Percentiles rank a stretch among this genome's conserved stretches.
Evolutionary conservation across 768 basidiomycete species (phyloP).

Genomic region (Lyophyllum semitale): DNA sequence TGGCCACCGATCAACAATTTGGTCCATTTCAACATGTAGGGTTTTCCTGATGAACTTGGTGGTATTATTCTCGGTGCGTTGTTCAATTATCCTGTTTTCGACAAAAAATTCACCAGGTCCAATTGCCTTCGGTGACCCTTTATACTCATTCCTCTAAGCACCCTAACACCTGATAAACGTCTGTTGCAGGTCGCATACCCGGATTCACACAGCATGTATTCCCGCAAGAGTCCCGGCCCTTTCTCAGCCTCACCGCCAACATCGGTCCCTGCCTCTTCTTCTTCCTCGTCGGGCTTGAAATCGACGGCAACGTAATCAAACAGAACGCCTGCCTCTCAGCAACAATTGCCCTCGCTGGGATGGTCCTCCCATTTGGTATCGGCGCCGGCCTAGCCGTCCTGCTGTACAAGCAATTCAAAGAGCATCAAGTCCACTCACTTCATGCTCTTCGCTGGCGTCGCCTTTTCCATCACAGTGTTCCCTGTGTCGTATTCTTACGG

Average conservation of each 20-base stretch:
- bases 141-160: neutral
- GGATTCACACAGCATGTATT: constrained; percentile 88
- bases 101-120: constrained; percentile 36
- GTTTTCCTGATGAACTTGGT: too few species aligned
- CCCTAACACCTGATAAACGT: neutral
- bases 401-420: constrained; percentile 71
- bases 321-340: constrained; percentile 71
- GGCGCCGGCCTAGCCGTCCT: constrained; percentile 68
- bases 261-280: constrained; percentile 88
- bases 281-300: constrained; percentile 92
- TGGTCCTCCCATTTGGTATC: constrained; percentile 85
- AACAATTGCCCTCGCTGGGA: constrained; percentile 79
- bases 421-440: constrained; percentile 82
- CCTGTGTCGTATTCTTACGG: constrained; percentile 89
- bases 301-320: constrained; percentile 77
- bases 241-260: constrained; percentile 84
- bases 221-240: constrained; percentile 68
- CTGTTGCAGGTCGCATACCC: constrained; percentile 72
- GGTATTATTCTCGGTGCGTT: constrained; percentile 81
- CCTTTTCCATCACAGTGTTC: constrained; percentile 86
- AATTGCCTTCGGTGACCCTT: constrained; percentile 44
- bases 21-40: too few species aligned
- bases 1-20: too few species aligned
- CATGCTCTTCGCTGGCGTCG: constrained; percentile 92
- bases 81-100: constrained; percentile 37